Conservation (phyloP, 208 protist genomes). For the Acanthamoeba lenticulata region DNA sequence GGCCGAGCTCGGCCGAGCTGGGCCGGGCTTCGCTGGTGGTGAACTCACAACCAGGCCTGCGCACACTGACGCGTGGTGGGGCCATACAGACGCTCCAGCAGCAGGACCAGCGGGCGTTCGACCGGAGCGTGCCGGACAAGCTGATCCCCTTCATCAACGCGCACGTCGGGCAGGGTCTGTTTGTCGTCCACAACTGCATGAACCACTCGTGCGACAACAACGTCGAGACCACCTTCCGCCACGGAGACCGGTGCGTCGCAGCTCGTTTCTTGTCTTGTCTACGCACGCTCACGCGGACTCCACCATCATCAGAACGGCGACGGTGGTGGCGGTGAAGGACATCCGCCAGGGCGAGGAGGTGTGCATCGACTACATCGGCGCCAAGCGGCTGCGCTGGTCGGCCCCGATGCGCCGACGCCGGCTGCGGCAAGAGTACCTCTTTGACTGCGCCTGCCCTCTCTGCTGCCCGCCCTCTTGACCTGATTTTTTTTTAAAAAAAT, state of each 20-base stretch:
- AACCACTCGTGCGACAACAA: conserved; percentile 17
- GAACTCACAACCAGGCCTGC: too few species aligned
- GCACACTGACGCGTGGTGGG: not conserved
- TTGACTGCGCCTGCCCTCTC: not conserved
- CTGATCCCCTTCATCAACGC: not conserved
- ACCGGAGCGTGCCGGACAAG: not conserved
- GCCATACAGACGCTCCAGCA: not conserved
- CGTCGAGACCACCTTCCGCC: not conserved
- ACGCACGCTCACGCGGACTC: not conserved
- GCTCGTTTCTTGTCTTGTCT: not conserved
- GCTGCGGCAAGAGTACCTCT: not conserved
- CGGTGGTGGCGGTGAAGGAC: conserved; percentile 9
- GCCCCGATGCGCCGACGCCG: not conserved
- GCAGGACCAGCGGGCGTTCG: not conserved
- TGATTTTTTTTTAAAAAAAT: not conserved
- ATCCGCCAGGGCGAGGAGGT: not conserved
- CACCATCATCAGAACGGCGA: not conserved
- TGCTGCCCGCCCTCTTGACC: not conserved
- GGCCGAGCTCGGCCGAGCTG: too few species aligned
- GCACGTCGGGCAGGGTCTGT: not conserved
- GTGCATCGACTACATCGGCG: conserved; percentile 9
- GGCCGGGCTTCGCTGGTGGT: not conserved
- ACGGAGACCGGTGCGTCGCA: not conserved
- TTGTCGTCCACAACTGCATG: not conserved
- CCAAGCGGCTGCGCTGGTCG: not conserved